Base-by-base conservation (phyloP, 1,284 basidiomycete species). In the Cystobasidiaceae sp. region DNA sequence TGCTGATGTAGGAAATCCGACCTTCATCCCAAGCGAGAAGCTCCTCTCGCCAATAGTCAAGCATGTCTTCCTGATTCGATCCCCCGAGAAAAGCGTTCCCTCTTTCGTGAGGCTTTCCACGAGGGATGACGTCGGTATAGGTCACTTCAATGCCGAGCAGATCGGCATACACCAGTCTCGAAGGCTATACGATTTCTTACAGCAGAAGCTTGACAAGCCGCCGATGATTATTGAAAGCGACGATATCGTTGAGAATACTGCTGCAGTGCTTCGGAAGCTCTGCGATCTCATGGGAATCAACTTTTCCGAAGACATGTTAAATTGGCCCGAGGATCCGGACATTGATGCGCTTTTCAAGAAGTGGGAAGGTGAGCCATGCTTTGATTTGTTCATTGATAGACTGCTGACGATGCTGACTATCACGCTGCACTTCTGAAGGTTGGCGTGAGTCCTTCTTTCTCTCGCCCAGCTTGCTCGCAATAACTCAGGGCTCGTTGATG, bases 41-140 rank as follows among this genome's bases (percentile, higher is more conserved):
- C 93, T 93, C 75, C 85, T 96, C 70, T 85, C 93, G 77, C 86
- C 67, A 4, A 63, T 90, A 50, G 86, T 96, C 71, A 87, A 92
- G 59, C 82, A 82, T 59, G 85, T 91, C 8, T 82, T 88, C 71
- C 76, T 81, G 60, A 89, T 88, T 1, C 79, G 90, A 34, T 86
- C 85, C 32, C 81, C 79, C 74, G 80, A 48, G 74, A 77, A 58
- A 71, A 78, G 56, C 71, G 71, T 71, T 32, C 68, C 68, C 19
- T 56, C 52, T 2, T 57, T 52, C 50, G 28, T 33, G 11, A n/a
- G 32, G 28, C 13, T 52, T 9, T 17, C 19, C 13, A 37, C 17
- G 5, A n/a, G 19, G 50, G 17, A 17, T 17, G 32, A 32, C n/a
- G 69, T 70, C 9, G 71, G 68, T 3, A 70, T 71, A 59, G 66